Conservation (phyloP, 805 yeast species). For the Candida taoyuanica region DNA sequence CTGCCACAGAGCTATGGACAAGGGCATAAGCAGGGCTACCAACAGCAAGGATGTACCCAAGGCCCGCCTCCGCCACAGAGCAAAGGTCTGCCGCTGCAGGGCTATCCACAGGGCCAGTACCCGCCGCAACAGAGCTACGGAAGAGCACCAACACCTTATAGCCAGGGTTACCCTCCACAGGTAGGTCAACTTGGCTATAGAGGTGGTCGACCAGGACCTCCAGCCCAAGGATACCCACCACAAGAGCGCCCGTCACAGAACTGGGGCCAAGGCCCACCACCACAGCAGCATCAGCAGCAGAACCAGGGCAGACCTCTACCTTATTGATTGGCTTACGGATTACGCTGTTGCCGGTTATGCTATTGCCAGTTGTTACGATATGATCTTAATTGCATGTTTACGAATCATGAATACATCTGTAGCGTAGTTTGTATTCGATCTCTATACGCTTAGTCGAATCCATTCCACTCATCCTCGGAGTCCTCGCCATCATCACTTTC, state of each 20-base stretch:
- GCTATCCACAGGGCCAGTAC: not conserved
- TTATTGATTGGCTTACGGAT: too few species aligned
- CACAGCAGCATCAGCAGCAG: not conserved
- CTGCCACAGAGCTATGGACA: not conserved
- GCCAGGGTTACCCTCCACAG: not conserved
- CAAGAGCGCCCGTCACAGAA: conserved; percentile 3
- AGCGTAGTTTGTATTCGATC: not conserved
- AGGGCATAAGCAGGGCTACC: not conserved
- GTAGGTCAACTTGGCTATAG: too few species aligned
- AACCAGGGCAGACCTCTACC: conserved; percentile 1
- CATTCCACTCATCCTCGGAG: conserved; percentile 39
- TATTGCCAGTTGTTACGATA: not conserved
- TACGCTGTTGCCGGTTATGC: too few species aligned
- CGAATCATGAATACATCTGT: too few species aligned
- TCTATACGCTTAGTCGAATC: conserved; percentile 26
- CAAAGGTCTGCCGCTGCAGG: not conserved
- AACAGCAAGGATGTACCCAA: conserved; percentile 1
- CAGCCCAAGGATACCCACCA: not conserved
- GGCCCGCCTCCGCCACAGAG: conserved; percentile 2
- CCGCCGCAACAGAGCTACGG: conserved; percentile 2
- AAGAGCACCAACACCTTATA: not conserved
- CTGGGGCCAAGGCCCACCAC: conserved; percentile 1
- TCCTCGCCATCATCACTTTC: conserved; percentile 19
- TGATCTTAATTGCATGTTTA: too few species aligned
- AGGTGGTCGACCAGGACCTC: conserved; percentile 1